phyloP scores from a whole-genome alignment of 2,329 filamentous ascomycete genomes.

The Myrmaecium sp. region DNA sequence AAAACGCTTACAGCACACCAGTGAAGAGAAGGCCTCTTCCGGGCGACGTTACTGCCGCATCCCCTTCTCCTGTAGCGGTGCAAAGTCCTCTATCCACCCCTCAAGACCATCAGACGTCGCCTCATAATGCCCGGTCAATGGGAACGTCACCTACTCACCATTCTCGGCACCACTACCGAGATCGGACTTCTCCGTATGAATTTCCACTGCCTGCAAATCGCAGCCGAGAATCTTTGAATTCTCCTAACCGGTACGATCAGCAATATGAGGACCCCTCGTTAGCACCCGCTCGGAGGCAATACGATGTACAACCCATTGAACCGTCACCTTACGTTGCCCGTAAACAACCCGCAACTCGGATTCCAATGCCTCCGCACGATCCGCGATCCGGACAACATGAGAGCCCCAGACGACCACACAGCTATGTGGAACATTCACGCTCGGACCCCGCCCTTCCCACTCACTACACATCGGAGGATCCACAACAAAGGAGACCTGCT shows the following conservation, averaged over 20 bases:
- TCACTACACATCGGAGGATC: slow-evolving; percentile 11
- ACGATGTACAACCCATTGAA: slow-evolving; percentile 17
- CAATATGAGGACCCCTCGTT: too few relatives aligned
- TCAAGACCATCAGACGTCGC: slow-evolving; percentile 18
- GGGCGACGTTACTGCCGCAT: slow-evolving; percentile 48
- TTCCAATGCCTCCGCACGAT: too few relatives aligned
- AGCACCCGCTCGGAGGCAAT: slow-evolving; percentile 19
- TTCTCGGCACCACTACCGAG: slow-evolving; percentile 1
- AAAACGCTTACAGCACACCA: slow-evolving; percentile 33
- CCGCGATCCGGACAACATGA: too few relatives aligned
- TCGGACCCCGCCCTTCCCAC: slow-evolving; percentile 27
- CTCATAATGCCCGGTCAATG: too few relatives aligned
- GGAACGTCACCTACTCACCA: too few relatives aligned
- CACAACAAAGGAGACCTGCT: slow-evolving; percentile 7
- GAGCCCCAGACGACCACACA: slow-evolving; percentile 9
- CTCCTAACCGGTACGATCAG: too few relatives aligned
- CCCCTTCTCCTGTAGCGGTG: slow-evolving; percentile 17
- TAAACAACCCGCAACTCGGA: slow-evolving; percentile 6
- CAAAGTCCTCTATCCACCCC: slow-evolving; percentile 7
- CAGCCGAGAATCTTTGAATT: too few relatives aligned
- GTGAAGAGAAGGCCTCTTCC: slow-evolving; percentile 77
- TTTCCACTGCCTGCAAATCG: too few relatives aligned
- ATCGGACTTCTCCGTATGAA: too few relatives aligned
- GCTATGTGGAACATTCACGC: slow-evolving; percentile 22
- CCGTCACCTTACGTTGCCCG: slow-evolving; percentile 11